Evolutionary conservation across 306 rosid species (phyloP).

Genomic region (Vicia faba): DNA sequence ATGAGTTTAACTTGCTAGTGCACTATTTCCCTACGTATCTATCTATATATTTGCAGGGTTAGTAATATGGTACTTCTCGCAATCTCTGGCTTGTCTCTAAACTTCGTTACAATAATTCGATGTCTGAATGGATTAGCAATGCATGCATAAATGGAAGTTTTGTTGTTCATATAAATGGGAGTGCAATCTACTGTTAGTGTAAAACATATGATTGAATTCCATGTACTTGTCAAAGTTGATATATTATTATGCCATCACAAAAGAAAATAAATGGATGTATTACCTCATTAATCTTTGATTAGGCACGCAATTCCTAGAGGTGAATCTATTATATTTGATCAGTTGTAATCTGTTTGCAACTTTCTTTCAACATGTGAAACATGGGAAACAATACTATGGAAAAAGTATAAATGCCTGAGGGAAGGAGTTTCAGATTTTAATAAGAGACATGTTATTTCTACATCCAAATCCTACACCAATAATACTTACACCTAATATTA

Average conservation of each 20-base stretch:
- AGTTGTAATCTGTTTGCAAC: no score
- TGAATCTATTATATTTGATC: no score
- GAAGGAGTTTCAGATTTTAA: no score
- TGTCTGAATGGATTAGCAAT: neutral
- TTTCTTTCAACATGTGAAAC: no score
- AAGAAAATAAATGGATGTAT: neutral
- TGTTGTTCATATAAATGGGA: neutral
- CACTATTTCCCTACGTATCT: slow-evolving; percentile 6
- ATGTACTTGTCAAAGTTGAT: neutral
- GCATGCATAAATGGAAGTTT: neutral
- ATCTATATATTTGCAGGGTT: neutral
- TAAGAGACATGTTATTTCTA: no score
- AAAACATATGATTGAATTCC: slow-evolving; percentile 1
- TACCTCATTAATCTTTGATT: neutral
- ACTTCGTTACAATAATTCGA: neutral
- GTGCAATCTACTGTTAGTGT: neutral
- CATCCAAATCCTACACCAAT: no score
- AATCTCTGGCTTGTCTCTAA: neutral
- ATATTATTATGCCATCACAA: neutral
- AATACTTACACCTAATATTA: no score
- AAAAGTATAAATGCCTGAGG: no score
- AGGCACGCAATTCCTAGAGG: neutral
- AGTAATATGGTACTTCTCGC: neutral
- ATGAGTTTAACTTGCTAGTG: slow-evolving; percentile 19
- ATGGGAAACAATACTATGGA: no score